phyloP scores from a whole-genome alignment of 176 grass and related monocot species.

The Cymbopogon citratus region DNA sequence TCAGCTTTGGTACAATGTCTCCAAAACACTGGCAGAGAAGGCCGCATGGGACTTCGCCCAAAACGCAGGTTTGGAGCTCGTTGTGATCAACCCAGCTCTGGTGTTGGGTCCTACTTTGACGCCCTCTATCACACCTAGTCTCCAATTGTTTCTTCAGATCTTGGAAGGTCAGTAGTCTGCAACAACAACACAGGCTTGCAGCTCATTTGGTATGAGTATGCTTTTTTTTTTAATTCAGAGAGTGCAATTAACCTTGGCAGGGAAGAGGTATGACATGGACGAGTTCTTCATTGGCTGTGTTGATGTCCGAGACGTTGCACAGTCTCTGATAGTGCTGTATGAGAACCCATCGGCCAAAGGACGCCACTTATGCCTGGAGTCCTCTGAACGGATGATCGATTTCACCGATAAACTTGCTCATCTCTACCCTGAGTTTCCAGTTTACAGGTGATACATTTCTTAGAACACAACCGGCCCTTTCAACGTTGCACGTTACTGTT shows the following conservation, averaged over 20 bases:
- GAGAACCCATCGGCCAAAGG: slow-evolving; percentile 33
- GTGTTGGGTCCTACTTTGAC: slow-evolving; percentile 41
- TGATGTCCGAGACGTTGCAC: slow-evolving; percentile 45
- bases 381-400: slow-evolving; percentile 8
- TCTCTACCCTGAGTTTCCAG: slow-evolving; percentile 35
- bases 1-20: slow-evolving; percentile 52
- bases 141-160: slow-evolving; percentile 13
- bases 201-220: not conserved
- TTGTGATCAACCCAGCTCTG: slow-evolving; percentile 40
- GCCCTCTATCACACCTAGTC: slow-evolving; percentile 23
- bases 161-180: slow-evolving; percentile 1
- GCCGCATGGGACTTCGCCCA: slow-evolving; percentile 50
- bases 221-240: not conserved
- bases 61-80: slow-evolving; percentile 33
- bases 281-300: slow-evolving; percentile 28
- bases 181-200: not conserved
- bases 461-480: not conserved
- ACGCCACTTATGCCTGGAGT: slow-evolving; percentile 47
- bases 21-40: slow-evolving; percentile 64
- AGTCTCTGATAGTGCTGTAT: slow-evolving; percentile 37
- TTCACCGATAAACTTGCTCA: slow-evolving; percentile 31
- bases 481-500: not conserved
- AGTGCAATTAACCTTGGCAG: not conserved
- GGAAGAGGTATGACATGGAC: slow-evolving; percentile 30
- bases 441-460: slow-evolving; percentile 29